Evolutionary conservation across 139 green algal genomes (phyloP), one percentile per base, ranked within the genome.

Genomic region (Coccomyxa sp.): DNA sequence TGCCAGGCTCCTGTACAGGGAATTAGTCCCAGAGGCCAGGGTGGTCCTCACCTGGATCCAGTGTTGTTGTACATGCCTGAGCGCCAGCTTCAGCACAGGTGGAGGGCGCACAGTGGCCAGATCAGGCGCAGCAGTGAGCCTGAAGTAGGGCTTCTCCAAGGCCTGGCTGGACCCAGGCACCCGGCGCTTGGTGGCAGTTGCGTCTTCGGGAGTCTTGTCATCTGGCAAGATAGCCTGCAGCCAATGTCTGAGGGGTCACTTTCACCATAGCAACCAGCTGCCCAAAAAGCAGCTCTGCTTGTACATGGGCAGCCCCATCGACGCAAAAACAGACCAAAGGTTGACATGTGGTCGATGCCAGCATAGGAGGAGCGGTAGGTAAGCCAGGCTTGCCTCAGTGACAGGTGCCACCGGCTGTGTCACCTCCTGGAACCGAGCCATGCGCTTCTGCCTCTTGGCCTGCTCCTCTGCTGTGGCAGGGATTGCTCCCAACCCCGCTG

Each of bases 121-220:
- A 37, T 89, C 76, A 18, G 93, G 93, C 24, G 88, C 77, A 0
- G 81, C 82, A 27, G 93, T 96, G 24, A 97, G 87, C 12, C 93
- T 86, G 69, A 97, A 88, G 84, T 96, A 97, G 72, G 85, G 85
- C 87, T 97, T 97, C 82, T 97, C 93, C 70, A 97, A 81, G 5
- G 75, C 75, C 76, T 88, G 70, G 73, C 86, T 89, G 1, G 81
- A 93, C 79, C 93, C 93, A 69, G 85, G 73, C 58, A 90, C 75
- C 18, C 79, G 74, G 7, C 86, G 41, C 16, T 50, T 50, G n/a
- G n/a, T n/a, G n/a, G n/a, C n/a, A n/a, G n/a, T n/a, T n/a, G n/a
- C n/a, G n/a, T n/a, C n/a, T n/a, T n/a, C n/a, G n/a, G n/a, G n/a
- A n/a, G n/a, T n/a, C n/a, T n/a, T n/a, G n/a, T n/a, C n/a, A n/a